phyloP scores from a whole-genome alignment of 345 rosid genomes.

The Populus tremula region DNA sequence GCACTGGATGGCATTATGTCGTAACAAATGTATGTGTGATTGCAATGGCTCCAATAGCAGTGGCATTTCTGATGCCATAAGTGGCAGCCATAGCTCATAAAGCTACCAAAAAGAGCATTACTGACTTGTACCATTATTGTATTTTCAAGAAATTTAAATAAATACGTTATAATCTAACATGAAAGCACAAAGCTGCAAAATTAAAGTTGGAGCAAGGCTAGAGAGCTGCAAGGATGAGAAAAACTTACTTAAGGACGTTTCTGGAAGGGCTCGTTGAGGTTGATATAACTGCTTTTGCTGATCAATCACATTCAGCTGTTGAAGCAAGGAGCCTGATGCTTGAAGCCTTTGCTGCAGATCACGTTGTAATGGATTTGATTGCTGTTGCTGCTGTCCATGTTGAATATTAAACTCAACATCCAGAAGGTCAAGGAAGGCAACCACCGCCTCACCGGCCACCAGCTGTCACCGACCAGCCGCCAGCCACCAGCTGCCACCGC shows the following conservation, averaged over 20 bases:
- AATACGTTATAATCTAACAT: background rate
- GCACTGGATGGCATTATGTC: background rate
- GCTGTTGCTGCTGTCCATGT: conserved; percentile 57
- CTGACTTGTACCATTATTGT: background rate
- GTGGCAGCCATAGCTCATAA: background rate
- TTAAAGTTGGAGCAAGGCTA: conserved; percentile 1
- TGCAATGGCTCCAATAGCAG: background rate
- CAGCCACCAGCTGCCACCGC: no score
- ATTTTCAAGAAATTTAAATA: background rate
- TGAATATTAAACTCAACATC: no score
- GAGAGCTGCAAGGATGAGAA: conserved; percentile 7
- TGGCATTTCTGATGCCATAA: background rate
- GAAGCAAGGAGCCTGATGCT: conserved; percentile 70
- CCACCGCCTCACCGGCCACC: no score
- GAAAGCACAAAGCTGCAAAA: conserved; percentile 5
- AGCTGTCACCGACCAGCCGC: no score
- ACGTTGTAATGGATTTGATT: conserved; percentile 57
- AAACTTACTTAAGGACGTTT: conserved; percentile 75
- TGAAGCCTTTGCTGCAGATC: conserved; percentile 81
- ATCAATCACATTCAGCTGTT: conserved; percentile 68
- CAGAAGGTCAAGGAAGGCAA: no score
- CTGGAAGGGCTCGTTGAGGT: conserved; percentile 65
- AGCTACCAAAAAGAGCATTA: background rate
- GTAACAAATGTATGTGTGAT: background rate
- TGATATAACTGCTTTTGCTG: conserved; percentile 85